A percentile compares a stretch with the other conserved stretches of the same genome.
Evolutionary conservation across 1,284 basidiomycete species (phyloP).

Genomic region (Ustilago xerochloae): DNA sequence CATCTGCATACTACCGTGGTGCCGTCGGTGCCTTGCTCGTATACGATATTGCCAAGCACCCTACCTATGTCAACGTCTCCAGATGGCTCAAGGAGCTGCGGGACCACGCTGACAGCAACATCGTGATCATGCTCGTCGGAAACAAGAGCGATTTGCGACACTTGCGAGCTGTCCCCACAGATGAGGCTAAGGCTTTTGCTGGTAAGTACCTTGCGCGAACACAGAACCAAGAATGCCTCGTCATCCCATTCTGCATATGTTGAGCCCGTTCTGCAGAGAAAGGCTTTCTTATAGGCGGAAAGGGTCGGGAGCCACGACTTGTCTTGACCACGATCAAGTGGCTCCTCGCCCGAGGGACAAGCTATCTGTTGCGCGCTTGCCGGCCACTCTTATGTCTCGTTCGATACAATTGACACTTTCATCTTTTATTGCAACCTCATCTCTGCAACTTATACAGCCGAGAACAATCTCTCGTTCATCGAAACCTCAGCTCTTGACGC

Average conservation of each 20-base stretch:
- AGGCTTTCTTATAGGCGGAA: too few relatives aligned
- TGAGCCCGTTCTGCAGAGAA: too few relatives aligned
- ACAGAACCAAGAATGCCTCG: background rate
- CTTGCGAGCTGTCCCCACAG: conserved; percentile 92
- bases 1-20: conserved; percentile 94
- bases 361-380: too few relatives aligned
- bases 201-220: conserved; percentile 35
- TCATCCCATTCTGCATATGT: too few relatives aligned
- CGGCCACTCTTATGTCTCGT: too few relatives aligned
- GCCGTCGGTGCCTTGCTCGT: conserved; percentile 78
- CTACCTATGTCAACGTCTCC: conserved; percentile 93
- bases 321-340: too few relatives aligned
- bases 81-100: conserved; percentile 99
- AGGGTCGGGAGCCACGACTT: too few relatives aligned
- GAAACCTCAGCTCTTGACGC: conserved; percentile 99
- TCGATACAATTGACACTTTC: background rate
- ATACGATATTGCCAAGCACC: conserved; percentile 77
- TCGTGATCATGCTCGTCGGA: conserved; percentile 72
- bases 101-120: conserved; percentile 71
- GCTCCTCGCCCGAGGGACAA: too few relatives aligned
- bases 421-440: background rate
- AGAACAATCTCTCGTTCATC: conserved; percentile 87
- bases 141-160: conserved; percentile 98
- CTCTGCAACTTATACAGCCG: conserved; percentile 69
- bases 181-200: conserved; percentile 71